Evolutionary conservation across 345 rosid species (phyloP), one percentile per base, ranked within the genome.

Genomic region (Luvunga scandens): DNA sequence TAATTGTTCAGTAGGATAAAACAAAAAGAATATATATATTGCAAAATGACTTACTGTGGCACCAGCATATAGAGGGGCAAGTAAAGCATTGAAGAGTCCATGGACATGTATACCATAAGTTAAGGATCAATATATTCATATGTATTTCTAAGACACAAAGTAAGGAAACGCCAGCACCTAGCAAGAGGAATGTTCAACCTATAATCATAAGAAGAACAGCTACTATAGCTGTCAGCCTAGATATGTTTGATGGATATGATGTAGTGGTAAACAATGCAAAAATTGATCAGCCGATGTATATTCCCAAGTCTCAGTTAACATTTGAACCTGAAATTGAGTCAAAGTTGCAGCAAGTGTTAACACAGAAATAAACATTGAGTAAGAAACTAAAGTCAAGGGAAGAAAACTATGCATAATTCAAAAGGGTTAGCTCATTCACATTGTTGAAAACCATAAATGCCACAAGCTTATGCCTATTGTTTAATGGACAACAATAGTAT

Each of bases 231-330:
- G 67, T 30, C 55, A 63, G 63, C 34, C 61, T 18, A 72, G 69
- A 21, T 45, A 72, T 22, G 1, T 45, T 73, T 65, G 55, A 75
- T 76, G 97, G 94, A 92, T 90, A 92, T 96, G 99, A 88, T 96
- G 98, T 63, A 96, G 88, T 22, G 99, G 99, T 82, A 96, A 92
- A 85, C 97, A 90, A 82, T 96, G 91, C 79, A 96, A 92, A 88
- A 96, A 89, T 70, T 85, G 87, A 89, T 96, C 99, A 19, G 85
- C 57, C 31, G 98, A 92, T 78, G 95, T 82, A 81, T 94, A 96
- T 71, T 85, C 95, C 99, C 99, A 96, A 61, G 99, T 93, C 81
- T 90, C 94, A 34, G 91, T 79, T 86, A 96, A 88, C 79, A 87
- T 96, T 82, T 79, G 83, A 70, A 94, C 98, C 99, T 96, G 93